Conservation (phyloP, 2,329 filamentous ascomycete genomes). For the Pseudocercospora cruenta region DNA sequence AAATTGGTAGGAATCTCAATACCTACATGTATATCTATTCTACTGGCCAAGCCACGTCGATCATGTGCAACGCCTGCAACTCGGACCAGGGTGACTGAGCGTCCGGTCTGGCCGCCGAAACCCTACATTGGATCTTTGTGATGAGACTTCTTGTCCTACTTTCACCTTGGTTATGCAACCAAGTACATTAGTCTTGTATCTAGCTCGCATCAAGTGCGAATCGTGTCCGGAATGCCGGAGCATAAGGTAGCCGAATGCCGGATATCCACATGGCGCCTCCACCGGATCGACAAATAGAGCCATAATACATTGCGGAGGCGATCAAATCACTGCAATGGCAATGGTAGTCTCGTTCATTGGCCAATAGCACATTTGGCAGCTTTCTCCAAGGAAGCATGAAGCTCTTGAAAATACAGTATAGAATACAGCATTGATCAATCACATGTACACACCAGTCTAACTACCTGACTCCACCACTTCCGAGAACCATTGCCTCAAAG, state of each 20-base stretch:
- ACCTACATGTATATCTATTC: no score
- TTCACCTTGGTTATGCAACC: not conserved
- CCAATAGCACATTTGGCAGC: not conserved
- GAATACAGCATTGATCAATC: not conserved
- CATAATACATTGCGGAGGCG: no score
- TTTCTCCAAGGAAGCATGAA: not conserved
- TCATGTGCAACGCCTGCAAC: no score
- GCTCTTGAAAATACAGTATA: not conserved
- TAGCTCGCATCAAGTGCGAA: not conserved
- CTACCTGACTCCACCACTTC: conserved; percentile 57
- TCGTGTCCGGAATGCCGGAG: not conserved
- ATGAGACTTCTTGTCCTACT: no score
- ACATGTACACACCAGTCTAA: not conserved
- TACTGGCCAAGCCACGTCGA: no score
- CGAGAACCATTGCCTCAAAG: conserved; percentile 95
- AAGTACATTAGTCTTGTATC: not conserved
- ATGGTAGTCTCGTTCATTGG: no score
- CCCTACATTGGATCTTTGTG: no score
- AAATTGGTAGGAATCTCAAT: not conserved
- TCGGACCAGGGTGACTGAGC: no score
- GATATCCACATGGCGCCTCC: not conserved
- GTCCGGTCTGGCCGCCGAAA: no score
- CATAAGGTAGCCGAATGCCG: not conserved
- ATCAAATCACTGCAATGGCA: no score
- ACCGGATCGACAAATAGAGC: not conserved